Evolutionary conservation across 352 stramenopile genomes (phyloP).

Genomic region (Phytophthora pseudosyringae): DNA sequence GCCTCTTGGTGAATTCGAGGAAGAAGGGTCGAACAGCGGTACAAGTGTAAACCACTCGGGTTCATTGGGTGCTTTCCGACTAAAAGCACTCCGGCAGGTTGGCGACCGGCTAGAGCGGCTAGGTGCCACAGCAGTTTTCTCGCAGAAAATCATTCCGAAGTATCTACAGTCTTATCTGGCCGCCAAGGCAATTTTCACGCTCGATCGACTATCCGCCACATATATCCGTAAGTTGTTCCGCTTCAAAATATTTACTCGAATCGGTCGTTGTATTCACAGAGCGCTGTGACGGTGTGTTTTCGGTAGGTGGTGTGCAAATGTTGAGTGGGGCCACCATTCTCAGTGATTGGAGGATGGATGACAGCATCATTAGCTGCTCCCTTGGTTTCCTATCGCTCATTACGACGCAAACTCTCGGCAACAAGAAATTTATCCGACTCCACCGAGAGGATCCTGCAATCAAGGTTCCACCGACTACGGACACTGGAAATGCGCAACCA

Average conservation of each 20-base stretch:
- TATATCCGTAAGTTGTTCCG: conserved; percentile 52
- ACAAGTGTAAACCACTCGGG: conserved; percentile 24
- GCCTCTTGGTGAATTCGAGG: conserved; percentile 24
- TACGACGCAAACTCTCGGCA: conserved; percentile 37
- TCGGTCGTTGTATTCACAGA: background rate
- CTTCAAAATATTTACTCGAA: background rate
- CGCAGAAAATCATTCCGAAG: conserved; percentile 61
- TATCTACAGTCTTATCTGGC: conserved; percentile 52
- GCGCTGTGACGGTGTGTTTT: background rate
- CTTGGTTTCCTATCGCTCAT: conserved; percentile 57
- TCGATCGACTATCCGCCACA: conserved; percentile 54
- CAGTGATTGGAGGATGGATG: conserved; percentile 49
- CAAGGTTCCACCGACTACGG: background rate
- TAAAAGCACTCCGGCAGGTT: conserved; percentile 39
- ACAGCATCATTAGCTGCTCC: conserved; percentile 13
- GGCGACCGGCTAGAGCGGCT: conserved; percentile 43
- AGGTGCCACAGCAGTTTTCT: conserved; percentile 50
- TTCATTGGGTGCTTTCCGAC: conserved; percentile 27
- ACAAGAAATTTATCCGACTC: conserved; percentile 47
- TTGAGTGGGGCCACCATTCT: conserved; percentile 55
- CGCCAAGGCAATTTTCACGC: conserved; percentile 47
- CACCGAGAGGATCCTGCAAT: conserved; percentile 16
- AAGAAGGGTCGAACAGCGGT: conserved; percentile 5
- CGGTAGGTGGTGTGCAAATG: conserved; percentile 50
- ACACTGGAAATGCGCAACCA: conserved; percentile 16